Conservation (phyloP, 1,139 yeast genomes). For the Arxiozyma telluris region DNA sequence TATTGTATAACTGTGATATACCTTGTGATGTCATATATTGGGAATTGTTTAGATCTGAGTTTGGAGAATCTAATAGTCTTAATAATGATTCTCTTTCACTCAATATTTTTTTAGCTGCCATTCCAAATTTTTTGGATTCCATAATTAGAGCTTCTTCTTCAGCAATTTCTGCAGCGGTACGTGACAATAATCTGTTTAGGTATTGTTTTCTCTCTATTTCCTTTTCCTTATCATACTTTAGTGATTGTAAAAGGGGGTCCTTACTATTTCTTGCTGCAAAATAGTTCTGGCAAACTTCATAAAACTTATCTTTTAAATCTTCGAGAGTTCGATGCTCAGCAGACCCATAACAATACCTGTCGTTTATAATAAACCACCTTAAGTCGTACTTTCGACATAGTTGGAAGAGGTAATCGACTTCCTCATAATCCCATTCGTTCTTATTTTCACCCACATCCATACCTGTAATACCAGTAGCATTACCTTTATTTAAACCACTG, state of each 20-base stretch:
- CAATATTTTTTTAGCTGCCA: constrained; percentile 85
- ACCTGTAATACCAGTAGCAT: neutral
- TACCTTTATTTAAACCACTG: neutral
- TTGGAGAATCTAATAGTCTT: constrained; percentile 76
- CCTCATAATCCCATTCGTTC: constrained; percentile 61
- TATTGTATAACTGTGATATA: constrained; percentile 72
- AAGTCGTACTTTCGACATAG: constrained; percentile 67
- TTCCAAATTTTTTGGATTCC: constrained; percentile 86
- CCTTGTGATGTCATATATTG: constrained; percentile 87
- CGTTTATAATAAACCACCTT: constrained; percentile 79
- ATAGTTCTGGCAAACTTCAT: constrained; percentile 42
- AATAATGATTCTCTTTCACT: constrained; percentile 74
- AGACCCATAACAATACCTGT: constrained; percentile 48
- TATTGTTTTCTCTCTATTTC: constrained; percentile 78
- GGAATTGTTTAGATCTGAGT: constrained; percentile 56
- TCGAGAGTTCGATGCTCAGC: constrained; percentile 39
- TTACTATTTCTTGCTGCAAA: constrained; percentile 32
- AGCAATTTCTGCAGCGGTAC: constrained; percentile 95
- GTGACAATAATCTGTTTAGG: constrained; percentile 59
- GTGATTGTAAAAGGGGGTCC: constrained; percentile 33
- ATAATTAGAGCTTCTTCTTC: constrained; percentile 92
- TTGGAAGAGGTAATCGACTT: constrained; percentile 67
- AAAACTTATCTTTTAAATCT: constrained; percentile 77
- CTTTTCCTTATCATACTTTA: constrained; percentile 53
- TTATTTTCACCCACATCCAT: neutral